A percentile compares a stretch with the other conserved stretches of the same genome.
Evolutionary conservation across 148 eudicot species (phyloP).

Genomic region (Vaccinium vitisidaea): DNA sequence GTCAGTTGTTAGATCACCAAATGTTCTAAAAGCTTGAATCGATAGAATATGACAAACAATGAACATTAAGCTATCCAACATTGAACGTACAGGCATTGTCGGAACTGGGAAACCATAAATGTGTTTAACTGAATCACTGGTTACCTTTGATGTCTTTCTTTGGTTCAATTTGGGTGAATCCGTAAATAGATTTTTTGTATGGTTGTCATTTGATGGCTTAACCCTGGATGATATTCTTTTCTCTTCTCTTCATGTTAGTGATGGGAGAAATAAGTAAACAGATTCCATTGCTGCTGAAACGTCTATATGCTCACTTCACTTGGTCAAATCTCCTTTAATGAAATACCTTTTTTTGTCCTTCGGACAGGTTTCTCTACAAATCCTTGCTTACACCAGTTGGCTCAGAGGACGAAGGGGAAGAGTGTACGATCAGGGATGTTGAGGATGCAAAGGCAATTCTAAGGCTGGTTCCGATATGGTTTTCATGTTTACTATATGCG

Average conservation of each 20-base stretch:
- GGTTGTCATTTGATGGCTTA: background rate
- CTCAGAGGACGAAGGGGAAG: slow-evolving; percentile 23
- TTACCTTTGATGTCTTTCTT: background rate
- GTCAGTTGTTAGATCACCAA: background rate
- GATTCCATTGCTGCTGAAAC: background rate
- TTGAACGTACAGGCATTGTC: background rate
- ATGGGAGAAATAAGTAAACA: background rate
- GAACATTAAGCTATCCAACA: background rate
- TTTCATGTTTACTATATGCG: slow-evolving; percentile 29
- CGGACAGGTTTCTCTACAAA: background rate
- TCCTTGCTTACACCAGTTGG: slow-evolving; percentile 14
- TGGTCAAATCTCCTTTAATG: background rate
- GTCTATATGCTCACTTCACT: background rate
- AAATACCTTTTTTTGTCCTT: background rate
- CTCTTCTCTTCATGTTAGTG: background rate
- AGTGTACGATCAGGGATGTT: slow-evolving; percentile 32
- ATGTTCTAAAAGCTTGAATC: background rate
- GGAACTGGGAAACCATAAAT: background rate
- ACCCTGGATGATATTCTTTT: background rate
- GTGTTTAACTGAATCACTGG: background rate
- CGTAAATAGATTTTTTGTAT: background rate
- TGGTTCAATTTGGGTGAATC: background rate
- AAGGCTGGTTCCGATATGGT: slow-evolving; percentile 45
- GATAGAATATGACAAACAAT: background rate
- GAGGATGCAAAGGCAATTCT: slow-evolving; percentile 47